Conservation (phyloP, 2,329 filamentous ascomycete species). For the Capronia coronata region DNA sequence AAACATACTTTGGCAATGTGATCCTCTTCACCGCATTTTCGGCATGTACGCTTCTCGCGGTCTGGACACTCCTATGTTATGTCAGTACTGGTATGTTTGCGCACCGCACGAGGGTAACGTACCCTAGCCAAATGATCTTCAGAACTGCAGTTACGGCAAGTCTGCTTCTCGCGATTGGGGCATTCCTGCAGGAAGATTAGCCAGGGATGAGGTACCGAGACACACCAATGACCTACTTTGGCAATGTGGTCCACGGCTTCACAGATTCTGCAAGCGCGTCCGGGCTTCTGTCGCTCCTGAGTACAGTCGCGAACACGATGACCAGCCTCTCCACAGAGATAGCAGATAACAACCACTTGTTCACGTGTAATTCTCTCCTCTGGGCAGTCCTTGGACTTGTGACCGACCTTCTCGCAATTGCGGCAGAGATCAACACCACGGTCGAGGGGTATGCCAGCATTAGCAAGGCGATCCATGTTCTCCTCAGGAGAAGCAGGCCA, state of each 20-base stretch:
- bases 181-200: conserved; percentile 18
- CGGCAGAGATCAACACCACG: conserved; percentile 45
- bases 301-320: conserved; percentile 47
- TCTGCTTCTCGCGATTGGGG: conserved; percentile 31
- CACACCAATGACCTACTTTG: conserved; percentile 9
- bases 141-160: conserved; percentile 50
- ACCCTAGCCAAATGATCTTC: conserved; percentile 42
- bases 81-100: neutral
- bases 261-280: conserved; percentile 27
- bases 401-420: conserved; percentile 49
- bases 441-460: conserved; percentile 48
- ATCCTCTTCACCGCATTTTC: conserved; percentile 46
- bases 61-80: conserved; percentile 19
- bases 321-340: conserved; percentile 41
- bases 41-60: conserved; percentile 40
- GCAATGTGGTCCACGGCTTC: conserved; percentile 26
- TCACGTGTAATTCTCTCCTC: conserved; percentile 40
- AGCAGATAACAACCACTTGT: conserved; percentile 44
- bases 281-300: conserved; percentile 29
- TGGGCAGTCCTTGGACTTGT: conserved; percentile 43
- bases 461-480: conserved; percentile 46
- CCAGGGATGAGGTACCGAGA: neutral
- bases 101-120: conserved; percentile 33
- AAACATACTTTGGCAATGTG: conserved; percentile 43
- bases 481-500: conserved; percentile 48